These are phyloP conservation scores for Pleurozium schreberi DNA, from an alignment of 225 moss, liverwort and hornwort species.

Conservation along the genomic window DNA sequence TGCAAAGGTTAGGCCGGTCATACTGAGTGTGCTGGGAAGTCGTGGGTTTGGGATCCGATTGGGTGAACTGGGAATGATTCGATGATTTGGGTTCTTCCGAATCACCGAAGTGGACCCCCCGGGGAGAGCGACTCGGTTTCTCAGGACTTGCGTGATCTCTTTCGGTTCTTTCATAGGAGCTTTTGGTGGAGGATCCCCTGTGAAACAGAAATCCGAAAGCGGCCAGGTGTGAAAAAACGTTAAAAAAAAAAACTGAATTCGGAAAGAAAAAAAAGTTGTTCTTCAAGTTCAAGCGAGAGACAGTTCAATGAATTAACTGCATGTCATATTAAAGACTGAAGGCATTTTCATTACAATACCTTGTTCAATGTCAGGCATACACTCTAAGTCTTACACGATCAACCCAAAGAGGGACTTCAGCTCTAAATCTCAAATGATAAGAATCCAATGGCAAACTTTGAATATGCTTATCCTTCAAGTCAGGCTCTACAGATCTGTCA, in stretches of 20 bases:
- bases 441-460: constrained; percentile 2
- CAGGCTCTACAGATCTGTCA: constrained; percentile 10
- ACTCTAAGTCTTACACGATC: not conserved
- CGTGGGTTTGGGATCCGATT: not conserved
- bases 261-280: not conserved
- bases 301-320: not conserved
- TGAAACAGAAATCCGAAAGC: not conserved
- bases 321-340: not conserved
- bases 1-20: not conserved
- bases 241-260: not conserved
- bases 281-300: not conserved
- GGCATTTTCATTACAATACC: not conserved
- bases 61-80: not conserved
- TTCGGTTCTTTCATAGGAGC: not conserved
- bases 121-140: not conserved
- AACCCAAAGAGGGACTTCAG: not conserved
- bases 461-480: not conserved
- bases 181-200: constrained; percentile 7
- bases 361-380: not conserved
- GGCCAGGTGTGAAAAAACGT: not conserved
- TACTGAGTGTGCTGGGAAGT: not conserved
- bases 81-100: not conserved
- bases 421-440: not conserved
- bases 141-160: not conserved
- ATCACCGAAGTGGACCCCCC: not conserved